These are phyloP conservation scores for Aspergillus sojae DNA, from an alignment of 2,329 filamentous ascomycete genomes.

Conservation along the genomic window DNA sequence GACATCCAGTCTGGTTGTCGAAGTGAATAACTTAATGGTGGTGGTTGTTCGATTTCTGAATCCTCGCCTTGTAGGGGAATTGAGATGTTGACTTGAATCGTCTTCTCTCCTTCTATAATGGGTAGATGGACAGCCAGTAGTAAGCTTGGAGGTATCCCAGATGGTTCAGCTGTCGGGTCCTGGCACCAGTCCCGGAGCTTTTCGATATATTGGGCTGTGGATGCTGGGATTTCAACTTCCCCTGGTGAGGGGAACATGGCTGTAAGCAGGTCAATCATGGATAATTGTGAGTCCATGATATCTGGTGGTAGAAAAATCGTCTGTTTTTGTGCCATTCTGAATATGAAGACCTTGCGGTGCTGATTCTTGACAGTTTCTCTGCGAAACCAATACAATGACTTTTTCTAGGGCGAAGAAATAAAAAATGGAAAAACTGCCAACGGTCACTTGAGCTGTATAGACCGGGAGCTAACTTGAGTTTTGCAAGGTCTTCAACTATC, in stretches of 20 bases:
- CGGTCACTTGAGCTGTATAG: not conserved
- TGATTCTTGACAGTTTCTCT: not conserved
- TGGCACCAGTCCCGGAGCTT: conserved; percentile 33
- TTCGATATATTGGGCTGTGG: conserved; percentile 32
- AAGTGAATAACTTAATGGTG: conserved; percentile 35
- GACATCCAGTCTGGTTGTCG: conserved; percentile 58
- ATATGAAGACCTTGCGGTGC: not conserved
- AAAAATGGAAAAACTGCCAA: not conserved
- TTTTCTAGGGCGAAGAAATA: not conserved
- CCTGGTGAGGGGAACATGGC: conserved; percentile 53
- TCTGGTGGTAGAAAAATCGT: conserved; percentile 43
- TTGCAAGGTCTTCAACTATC: not conserved
- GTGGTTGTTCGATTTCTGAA: conserved; percentile 24
- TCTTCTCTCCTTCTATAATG: conserved; percentile 25
- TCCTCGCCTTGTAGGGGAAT: conserved; percentile 28
- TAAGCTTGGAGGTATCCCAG: conserved; percentile 25
- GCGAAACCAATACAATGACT: not conserved
- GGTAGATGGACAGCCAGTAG: conserved; percentile 29
- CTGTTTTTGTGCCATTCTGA: conserved; percentile 19
- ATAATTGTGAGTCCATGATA: conserved; percentile 52
- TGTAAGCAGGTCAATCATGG: conserved; percentile 54
- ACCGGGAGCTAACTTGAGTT: not conserved
- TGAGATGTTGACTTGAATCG: conserved; percentile 32
- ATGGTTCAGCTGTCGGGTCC: conserved; percentile 13
- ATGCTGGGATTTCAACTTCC: conserved; percentile 47